phyloP scores from a whole-genome alignment of 345 rosid genomes.

The Raphanus sativus region DNA sequence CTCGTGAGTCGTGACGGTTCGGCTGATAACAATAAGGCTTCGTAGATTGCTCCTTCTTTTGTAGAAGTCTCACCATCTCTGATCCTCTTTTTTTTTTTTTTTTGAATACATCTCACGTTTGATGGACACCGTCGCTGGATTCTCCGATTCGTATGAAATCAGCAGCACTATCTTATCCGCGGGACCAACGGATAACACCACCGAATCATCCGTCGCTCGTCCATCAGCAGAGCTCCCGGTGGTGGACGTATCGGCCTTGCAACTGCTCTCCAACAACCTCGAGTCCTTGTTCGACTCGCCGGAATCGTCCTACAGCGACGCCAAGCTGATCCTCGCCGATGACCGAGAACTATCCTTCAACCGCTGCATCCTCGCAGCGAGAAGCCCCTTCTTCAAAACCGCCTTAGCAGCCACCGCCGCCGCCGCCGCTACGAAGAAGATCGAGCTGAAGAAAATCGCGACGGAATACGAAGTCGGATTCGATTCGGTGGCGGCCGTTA shows the following conservation, averaged over 20 bases:
- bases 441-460: constrained; percentile 59
- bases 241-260: constrained; percentile 52
- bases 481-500: constrained; percentile 60
- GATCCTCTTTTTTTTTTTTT: constrained; percentile 1
- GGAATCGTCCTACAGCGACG: constrained; percentile 63
- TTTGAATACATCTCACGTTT: not conserved
- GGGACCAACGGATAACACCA: constrained; percentile 5
- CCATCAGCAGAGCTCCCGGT: constrained; percentile 1
- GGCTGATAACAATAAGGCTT: not conserved
- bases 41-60: not conserved
- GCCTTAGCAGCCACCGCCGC: constrained; percentile 40
- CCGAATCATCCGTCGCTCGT: constrained; percentile 26
- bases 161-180: constrained; percentile 44
- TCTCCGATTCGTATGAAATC: constrained; percentile 12
- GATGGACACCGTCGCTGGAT: not conserved
- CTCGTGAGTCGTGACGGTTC: not conserved
- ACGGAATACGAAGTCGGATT: constrained; percentile 55
- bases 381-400: constrained; percentile 60
- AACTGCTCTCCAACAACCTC: constrained; percentile 54
- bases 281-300: constrained; percentile 54
- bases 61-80: not conserved
- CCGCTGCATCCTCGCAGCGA: constrained; percentile 66
- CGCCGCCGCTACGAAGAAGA: constrained; percentile 35
- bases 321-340: constrained; percentile 51
- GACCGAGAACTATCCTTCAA: constrained; percentile 65